Evolutionary conservation across 2,329 filamentous ascomycete genomes (phyloP), one percentile per base, ranked within the genome.

Genomic region (Fusarium equiseti): DNA sequence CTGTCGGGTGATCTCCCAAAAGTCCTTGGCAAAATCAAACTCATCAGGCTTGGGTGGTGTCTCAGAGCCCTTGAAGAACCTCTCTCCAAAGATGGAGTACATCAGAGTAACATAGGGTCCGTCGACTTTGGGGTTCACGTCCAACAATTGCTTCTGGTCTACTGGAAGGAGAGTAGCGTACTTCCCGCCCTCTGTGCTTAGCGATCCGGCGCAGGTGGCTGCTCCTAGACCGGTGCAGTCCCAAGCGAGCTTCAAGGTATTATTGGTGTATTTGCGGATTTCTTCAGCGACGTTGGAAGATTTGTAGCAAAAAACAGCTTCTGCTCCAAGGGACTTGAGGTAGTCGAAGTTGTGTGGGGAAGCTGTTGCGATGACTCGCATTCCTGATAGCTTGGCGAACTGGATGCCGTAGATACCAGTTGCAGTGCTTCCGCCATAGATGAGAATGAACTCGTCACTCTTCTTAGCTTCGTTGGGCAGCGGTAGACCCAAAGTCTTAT

Each of bases 401-500:
- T 83, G 81, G 64, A 84, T 81, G 5, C 78, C 82, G 57, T 87
- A 86, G 50, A 88, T 85, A 76, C 83, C 84, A 2, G 87, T 88
- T 5, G 86, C 87, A 13, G 84, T 88, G 76, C 86, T 85, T 16
- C 81, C 82, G 46, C 82, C 83, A 46, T 84, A 83, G 59, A 83
- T 82, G 6, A 84, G 71, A 49, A 84, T 72, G 2, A 81, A 77
- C 43, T 81, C 72, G 38, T 80, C 75, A 26, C 80, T 77, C n/a
- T 78, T 77, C 38, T 75, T 61, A 8, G 82, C 79, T 13, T 76
- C 61, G n/a, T 70, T 79, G 2, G 88, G 88, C 4, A 87, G 76
- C 0, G 83, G 81, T 1, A 86, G 78, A 49, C 77, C 62, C 3
- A 87, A 78, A 11, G 76, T 75, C 62, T 84, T 81, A 76, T 86